Percentiles rank a stretch among this genome's conserved stretches.
phyloP scores from a whole-genome alignment of 257 asterid genomes.

The Gardenia jasminoides region DNA sequence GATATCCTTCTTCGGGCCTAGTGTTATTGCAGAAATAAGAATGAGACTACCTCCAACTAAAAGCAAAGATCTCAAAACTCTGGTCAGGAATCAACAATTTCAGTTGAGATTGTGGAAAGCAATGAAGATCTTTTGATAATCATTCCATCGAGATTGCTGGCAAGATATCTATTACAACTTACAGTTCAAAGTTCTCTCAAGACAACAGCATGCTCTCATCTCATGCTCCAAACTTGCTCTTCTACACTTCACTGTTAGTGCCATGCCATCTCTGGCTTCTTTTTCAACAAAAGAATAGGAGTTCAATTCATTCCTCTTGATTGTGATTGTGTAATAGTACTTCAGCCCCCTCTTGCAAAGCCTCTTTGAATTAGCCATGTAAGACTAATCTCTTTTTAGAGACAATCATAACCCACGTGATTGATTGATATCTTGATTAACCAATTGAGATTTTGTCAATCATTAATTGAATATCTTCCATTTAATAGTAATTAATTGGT shows the following conservation, averaged over 20 bases:
- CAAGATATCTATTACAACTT: neutral
- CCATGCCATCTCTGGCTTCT: neutral
- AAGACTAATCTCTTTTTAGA: too few species aligned
- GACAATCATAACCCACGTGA: too few species aligned
- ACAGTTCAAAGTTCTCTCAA: neutral
- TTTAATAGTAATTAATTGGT: too few species aligned
- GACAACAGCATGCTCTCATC: neutral
- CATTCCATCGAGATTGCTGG: neutral
- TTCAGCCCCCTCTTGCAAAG: neutral
- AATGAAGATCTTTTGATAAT: neutral
- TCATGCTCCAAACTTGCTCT: neutral
- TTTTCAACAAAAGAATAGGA: neutral
- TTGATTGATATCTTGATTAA: too few species aligned
- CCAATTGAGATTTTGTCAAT: too few species aligned
- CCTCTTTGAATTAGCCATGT: neutral
- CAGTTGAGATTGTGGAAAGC: neutral
- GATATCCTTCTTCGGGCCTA: too few species aligned
- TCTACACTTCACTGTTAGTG: neutral
- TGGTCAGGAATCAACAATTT: neutral
- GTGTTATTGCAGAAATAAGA: neutral
- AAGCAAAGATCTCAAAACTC: neutral
- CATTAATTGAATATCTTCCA: too few species aligned
- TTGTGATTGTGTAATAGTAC: neutral
- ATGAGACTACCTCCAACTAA: neutral
- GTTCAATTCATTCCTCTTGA: neutral